Conservation (phyloP, 2,329 filamentous ascomycete species). For the Botrytis fabae region DNA sequence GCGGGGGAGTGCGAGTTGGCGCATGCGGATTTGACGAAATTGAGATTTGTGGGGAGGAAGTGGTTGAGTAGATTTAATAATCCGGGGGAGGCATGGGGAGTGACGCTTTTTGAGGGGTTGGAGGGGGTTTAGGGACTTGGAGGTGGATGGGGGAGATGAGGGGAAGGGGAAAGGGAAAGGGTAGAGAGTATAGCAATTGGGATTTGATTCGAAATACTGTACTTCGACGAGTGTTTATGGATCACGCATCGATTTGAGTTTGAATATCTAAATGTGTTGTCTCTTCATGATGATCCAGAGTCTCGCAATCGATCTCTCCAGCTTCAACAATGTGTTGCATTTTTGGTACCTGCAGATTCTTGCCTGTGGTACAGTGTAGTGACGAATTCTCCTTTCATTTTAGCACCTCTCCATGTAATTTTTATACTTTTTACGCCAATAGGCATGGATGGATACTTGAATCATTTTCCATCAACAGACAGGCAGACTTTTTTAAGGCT, state of each 20-base stretch:
- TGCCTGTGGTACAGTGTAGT: not conserved
- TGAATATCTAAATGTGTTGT: not conserved
- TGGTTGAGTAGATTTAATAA: conserved; percentile 36
- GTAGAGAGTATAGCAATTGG: not conserved
- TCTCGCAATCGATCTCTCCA: not conserved
- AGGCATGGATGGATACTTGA: no score
- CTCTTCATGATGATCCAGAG: not conserved
- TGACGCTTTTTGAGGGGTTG: conserved; percentile 26
- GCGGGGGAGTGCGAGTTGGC: conserved; percentile 50
- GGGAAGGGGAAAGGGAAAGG: not conserved
- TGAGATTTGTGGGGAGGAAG: conserved; percentile 39
- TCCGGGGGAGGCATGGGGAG: conserved; percentile 44
- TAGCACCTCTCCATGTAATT: not conserved
- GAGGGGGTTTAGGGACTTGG: not conserved
- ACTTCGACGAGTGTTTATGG: not conserved
- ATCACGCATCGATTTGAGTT: not conserved
- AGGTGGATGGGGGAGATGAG: not conserved
- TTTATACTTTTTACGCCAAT: no score
- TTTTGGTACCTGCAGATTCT: not conserved
- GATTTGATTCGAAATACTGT: not conserved
- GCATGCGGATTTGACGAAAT: conserved; percentile 43
- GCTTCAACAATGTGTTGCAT: not conserved
- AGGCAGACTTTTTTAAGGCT: no score
- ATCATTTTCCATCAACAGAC: no score
- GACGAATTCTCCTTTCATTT: not conserved